Evolutionary conservation across 768 basidiomycete species (phyloP).

Genomic region (Lyophyllum semitale): DNA sequence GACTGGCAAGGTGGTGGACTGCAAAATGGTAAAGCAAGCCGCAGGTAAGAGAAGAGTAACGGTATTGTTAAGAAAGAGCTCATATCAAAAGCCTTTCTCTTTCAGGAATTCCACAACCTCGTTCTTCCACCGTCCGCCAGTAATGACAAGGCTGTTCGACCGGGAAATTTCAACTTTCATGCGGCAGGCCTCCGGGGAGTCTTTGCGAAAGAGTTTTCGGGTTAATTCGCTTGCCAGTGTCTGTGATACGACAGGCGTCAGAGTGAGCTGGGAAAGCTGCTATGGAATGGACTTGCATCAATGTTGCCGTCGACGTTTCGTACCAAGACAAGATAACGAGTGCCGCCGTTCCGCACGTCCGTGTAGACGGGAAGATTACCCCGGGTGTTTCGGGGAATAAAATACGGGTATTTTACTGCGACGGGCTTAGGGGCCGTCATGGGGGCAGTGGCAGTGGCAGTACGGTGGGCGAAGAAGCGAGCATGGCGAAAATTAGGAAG

Average conservation of each 20-base stretch:
- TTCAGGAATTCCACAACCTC: constrained; percentile 65
- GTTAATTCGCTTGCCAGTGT: constrained; percentile 59
- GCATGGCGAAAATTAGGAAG: background rate
- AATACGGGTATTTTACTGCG: constrained; percentile 43
- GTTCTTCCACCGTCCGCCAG: constrained; percentile 65
- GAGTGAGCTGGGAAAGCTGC: constrained; percentile 2
- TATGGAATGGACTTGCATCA: constrained; percentile 43
- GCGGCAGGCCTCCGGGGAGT: constrained; percentile 46
- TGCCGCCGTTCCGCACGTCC: constrained; percentile 67
- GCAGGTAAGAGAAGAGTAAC: constrained; percentile 11
- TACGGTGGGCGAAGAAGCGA: constrained; percentile 1
- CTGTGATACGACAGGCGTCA: constrained; percentile 35
- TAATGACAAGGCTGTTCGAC: constrained; percentile 57
- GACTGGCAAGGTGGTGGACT: too few species aligned
- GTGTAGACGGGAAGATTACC: constrained; percentile 77
- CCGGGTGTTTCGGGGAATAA: constrained; percentile 64
- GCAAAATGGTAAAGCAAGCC: too few species aligned
- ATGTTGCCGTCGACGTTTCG: constrained; percentile 69
- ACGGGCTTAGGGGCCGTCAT: constrained; percentile 16
- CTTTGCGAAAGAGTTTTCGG: constrained; percentile 48
- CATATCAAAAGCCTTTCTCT: constrained; percentile 59
- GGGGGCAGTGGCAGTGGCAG: constrained; percentile 12
- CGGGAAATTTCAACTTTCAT: constrained; percentile 49
- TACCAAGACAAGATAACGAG: constrained; percentile 57
- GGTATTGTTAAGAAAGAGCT: constrained; percentile 3